A percentile compares a stretch with the other conserved stretches of the same genome.
Conservation (phyloP, 108 stramenopile genomes). For the Heterococcus sp. region DNA sequence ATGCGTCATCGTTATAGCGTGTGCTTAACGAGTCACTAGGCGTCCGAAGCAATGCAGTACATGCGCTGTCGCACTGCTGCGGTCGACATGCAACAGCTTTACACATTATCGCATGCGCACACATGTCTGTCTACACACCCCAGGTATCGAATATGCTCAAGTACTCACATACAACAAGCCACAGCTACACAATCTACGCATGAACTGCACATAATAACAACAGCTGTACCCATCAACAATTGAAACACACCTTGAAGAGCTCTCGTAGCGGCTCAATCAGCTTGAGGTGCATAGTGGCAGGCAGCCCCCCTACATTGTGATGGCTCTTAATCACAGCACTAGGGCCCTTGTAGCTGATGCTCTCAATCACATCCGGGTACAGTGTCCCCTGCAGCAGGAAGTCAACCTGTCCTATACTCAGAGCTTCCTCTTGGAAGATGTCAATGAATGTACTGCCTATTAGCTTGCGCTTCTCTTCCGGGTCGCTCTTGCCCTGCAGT, state of each 20-base stretch:
- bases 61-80: too few relatives aligned
- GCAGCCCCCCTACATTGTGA: constrained; percentile 97
- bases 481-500: constrained; percentile 64
- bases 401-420: constrained; percentile 64
- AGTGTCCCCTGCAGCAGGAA: constrained; percentile 83
- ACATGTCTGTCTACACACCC: too few relatives aligned
- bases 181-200: too few relatives aligned
- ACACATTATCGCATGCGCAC: too few relatives aligned
- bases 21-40: too few relatives aligned
- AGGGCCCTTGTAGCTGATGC: constrained; percentile 93
- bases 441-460: constrained; percentile 96
- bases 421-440: constrained; percentile 90
- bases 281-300: constrained; percentile 87
- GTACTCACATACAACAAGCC: too few relatives aligned
- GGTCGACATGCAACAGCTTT: too few relatives aligned
- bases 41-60: too few relatives aligned
- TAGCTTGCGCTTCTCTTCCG: constrained; percentile 93
- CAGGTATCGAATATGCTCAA: too few relatives aligned
- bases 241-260: constrained; percentile 90
- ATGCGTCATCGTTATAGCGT: too few relatives aligned
- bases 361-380: constrained; percentile 98
- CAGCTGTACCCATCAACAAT: too few relatives aligned
- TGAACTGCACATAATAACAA: too few relatives aligned
- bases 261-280: constrained; percentile 96
- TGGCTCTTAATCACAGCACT: constrained; percentile 97